phyloP scores from a whole-genome alignment of 441 rosid species.

The Gossypium davidsonii region DNA sequence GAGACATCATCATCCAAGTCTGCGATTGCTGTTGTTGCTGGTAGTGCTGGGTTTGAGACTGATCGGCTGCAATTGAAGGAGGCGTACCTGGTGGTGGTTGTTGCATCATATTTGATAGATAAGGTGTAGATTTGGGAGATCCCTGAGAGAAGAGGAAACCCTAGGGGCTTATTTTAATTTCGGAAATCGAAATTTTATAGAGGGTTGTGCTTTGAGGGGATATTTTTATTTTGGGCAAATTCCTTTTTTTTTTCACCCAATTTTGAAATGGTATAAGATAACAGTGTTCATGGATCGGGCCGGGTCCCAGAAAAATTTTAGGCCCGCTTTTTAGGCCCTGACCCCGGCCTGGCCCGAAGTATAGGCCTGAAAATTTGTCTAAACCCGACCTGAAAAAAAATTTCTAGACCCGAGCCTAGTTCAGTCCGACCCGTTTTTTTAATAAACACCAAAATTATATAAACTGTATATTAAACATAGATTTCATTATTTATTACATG shows the following conservation, averaged over 20 bases:
- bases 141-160: background rate
- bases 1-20: slow-evolving; percentile 54
- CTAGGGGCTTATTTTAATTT: background rate
- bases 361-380: no score
- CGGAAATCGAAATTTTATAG: background rate
- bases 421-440: no score
- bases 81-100: slow-evolving; percentile 50
- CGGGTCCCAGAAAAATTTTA: no score
- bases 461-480: no score
- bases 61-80: slow-evolving; percentile 29
- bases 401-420: no score
- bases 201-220: background rate
- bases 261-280: background rate
- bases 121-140: background rate
- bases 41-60: slow-evolving; percentile 38
- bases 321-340: no score
- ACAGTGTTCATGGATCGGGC: no score
- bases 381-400: no score
- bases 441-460: no score
- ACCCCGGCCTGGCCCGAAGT: no score
- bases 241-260: background rate
- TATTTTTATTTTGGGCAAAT: background rate
- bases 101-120: slow-evolving; percentile 48
- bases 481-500: no score
- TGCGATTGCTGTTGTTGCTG: slow-evolving; percentile 34